These are phyloP conservation scores for Ophiorrhiza pumila DNA, from an alignment of 257 asterid species.

Conservation along the genomic window DNA sequence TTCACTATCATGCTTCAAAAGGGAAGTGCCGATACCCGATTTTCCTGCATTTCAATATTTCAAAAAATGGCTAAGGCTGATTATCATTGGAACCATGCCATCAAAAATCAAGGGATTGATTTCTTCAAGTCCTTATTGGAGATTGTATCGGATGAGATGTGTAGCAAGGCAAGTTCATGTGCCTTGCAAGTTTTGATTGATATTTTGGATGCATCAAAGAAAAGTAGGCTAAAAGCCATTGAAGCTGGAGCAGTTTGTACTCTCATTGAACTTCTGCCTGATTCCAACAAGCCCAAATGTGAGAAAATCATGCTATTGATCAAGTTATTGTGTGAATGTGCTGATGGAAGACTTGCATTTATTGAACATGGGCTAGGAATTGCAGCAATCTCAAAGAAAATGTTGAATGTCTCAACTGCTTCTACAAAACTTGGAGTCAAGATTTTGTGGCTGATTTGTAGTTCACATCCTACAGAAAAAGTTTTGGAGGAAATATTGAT, in stretches of 20 bases:
- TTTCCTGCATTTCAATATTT: conserved; percentile 46
- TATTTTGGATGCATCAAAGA: conserved; percentile 55
- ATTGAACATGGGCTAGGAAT: conserved; percentile 73
- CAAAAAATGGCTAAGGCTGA: conserved; percentile 46
- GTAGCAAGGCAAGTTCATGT: conserved; percentile 49
- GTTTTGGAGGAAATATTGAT: conserved; percentile 77
- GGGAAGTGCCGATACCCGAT: conserved; percentile 73
- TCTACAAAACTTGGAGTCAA: conserved; percentile 63
- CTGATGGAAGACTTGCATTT: conserved; percentile 75
- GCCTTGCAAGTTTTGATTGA: conserved; percentile 53
- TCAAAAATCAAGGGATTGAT: conserved; percentile 59
- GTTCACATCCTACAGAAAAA: conserved; percentile 54
- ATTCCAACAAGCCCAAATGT: conserved; percentile 49
- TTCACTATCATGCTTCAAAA: conserved; percentile 62
- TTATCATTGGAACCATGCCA: conserved; percentile 38
- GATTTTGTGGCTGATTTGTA: conserved; percentile 58
- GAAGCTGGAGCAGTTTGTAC: conserved; percentile 76
- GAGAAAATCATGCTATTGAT: conserved; percentile 61
- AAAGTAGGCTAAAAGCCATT: conserved; percentile 55
- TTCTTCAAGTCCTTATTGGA: conserved; percentile 75
- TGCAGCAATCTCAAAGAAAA: conserved; percentile 62
- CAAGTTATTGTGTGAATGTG: conserved; percentile 65
- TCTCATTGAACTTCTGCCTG: conserved; percentile 70
- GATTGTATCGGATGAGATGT: conserved; percentile 61
- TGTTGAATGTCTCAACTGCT: conserved; percentile 46